Base-by-base conservation (phyloP, 345 rosid genomes). In the Salix purpurea region DNA sequence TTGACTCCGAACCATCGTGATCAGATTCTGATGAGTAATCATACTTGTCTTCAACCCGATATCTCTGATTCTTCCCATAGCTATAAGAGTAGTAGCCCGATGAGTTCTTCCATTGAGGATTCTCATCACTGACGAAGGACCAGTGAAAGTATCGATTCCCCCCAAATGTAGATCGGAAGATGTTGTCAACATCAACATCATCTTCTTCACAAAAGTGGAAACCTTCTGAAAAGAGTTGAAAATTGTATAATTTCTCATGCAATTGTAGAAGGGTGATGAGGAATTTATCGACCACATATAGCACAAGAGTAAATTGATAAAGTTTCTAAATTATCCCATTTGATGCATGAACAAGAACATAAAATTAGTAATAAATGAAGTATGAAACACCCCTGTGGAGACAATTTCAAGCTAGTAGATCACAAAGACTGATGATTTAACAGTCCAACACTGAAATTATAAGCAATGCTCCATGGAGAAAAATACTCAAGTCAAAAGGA, bases 41-140 rank as follows among this genome's bases (percentile, higher is more conserved):
- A 40, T 76, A 84, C 30, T 90, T 91, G 44, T 92, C 93, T 36
- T 91, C 89, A 73, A 81, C 78, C 61, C 76, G 81, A 74, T 56
- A 78, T 80, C 86, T 88, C 82, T 86, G 76, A 60, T 77, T 84
- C 84, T 85, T 86, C 65, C 81, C 74, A 72, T 85, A 76, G 69
- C 76, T 74, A 62, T 86, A 83, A 36, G 90, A 84, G 76, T 75
- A 78, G 58, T 75, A 78, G 58, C 82, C 71, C 64, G 69, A 81
- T 78, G 90, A 85, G 65, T 84, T 84, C 73, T 84, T 83, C 85
- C 77, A 50, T 23, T 58, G 80, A 70, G 80, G 84, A 73, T 60
- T 71, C 83, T 83, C 97, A 70, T 91, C 97, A 48, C 84, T 65
- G n/a, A 86, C 77, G 83, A 91, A 95, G 70, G 97, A 89, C 88